Conservation (phyloP, 1,284 basidiomycete genomes). For the Mrakiaceae sp. region DNA sequence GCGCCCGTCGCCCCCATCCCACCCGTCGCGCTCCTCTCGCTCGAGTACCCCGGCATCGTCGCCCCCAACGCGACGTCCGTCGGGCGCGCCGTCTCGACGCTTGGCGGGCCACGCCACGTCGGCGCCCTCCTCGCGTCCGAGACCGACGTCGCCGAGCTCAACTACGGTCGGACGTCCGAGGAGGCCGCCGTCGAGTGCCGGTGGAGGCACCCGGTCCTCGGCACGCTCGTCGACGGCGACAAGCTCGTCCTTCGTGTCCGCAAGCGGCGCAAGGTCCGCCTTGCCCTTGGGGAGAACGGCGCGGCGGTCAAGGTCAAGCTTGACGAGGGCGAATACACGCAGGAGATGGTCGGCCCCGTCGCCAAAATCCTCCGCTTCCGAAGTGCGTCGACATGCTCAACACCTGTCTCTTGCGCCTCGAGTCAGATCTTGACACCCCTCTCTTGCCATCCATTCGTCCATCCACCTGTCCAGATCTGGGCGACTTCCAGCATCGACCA, state of each 20-base stretch:
- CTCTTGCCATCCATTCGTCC: no score
- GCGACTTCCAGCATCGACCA: conserved; percentile 9
- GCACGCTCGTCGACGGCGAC: conserved; percentile 6
- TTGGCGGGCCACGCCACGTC: conserved; percentile 9
- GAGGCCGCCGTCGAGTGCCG: neutral
- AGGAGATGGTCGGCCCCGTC: conserved; percentile 11
- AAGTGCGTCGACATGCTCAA: neutral
- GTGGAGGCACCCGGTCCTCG: conserved; percentile 11
- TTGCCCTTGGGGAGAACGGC: neutral
- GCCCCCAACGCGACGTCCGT: neutral
- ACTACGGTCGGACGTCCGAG: conserved; percentile 10
- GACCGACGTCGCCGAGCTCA: conserved; percentile 4
- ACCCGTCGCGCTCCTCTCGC: conserved; percentile 6
- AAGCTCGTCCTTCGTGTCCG: conserved; percentile 11
- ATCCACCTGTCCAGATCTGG: neutral
- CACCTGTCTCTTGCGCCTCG: no score
- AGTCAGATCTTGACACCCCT: no score
- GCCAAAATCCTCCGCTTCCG: conserved; percentile 11
- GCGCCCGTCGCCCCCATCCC: conserved; percentile 10
- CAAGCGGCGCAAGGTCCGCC: conserved; percentile 13
- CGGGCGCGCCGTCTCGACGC: conserved; percentile 8
- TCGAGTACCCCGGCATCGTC: conserved; percentile 15
- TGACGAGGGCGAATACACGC: conserved; percentile 13
- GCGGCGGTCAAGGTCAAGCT: neutral
- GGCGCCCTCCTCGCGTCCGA: neutral